phyloP scores from a whole-genome alignment of 352 stramenopile genomes.

The Sclerospora graminicola region DNA sequence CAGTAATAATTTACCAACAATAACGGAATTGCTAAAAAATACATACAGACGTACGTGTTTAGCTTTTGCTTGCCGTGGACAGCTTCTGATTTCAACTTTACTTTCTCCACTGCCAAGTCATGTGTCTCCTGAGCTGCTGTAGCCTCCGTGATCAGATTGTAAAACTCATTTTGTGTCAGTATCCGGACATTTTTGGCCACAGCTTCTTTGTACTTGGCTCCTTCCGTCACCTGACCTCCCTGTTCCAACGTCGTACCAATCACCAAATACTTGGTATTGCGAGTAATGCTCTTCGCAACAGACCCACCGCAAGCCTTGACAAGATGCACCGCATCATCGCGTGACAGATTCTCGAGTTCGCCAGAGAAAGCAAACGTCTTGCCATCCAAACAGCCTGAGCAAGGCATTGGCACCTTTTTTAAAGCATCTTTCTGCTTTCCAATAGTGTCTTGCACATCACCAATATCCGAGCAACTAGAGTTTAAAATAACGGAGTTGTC shows the following conservation, averaged over 20 bases:
- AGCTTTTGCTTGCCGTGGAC: conserved; percentile 36
- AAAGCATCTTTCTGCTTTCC: conserved; percentile 17
- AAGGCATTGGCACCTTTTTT: conserved; percentile 43
- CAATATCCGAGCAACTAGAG: background rate
- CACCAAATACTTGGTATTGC: conserved; percentile 71
- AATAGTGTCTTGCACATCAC: conserved; percentile 4
- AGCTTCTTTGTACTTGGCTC: conserved; percentile 88
- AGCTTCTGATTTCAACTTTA: conserved; percentile 37
- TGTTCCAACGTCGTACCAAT: conserved; percentile 56
- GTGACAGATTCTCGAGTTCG: conserved; percentile 41
- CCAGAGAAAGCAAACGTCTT: conserved; percentile 74
- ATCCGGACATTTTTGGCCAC: conserved; percentile 75
- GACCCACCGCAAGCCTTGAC: conserved; percentile 70
- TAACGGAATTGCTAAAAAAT: background rate
- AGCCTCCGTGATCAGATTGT: conserved; percentile 71
- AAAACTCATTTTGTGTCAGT: conserved; percentile 82
- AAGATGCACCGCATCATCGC: conserved; percentile 60
- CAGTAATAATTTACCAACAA: conserved; percentile 1
- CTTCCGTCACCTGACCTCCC: conserved; percentile 38
- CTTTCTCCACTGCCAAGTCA: conserved; percentile 49
- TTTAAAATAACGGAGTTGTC: background rate
- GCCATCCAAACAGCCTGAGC: conserved; percentile 56
- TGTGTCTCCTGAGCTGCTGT: conserved; percentile 54
- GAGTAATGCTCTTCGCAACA: conserved; percentile 52
- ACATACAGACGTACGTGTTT: conserved; percentile 21